Evolutionary conservation across 805 yeast genomes (phyloP).

Genomic region (Metahyphopichia silvanorum): DNA sequence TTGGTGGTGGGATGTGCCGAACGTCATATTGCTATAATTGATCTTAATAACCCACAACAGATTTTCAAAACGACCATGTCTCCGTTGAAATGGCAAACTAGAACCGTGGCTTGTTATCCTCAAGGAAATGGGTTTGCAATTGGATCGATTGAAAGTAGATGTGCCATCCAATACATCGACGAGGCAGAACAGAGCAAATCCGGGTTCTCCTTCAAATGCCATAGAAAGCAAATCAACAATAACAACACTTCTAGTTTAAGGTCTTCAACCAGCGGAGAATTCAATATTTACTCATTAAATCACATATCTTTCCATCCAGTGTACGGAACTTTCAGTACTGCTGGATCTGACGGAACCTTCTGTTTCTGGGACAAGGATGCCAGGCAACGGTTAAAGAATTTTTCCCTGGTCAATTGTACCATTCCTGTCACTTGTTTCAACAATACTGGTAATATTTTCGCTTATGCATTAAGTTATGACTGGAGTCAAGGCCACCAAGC

Average conservation of each 20-base stretch:
- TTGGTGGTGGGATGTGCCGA: slow-evolving; percentile 95
- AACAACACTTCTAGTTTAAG: slow-evolving; percentile 24
- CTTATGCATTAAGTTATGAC: slow-evolving; percentile 90
- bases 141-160: slow-evolving; percentile 93
- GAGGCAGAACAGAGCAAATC: slow-evolving; percentile 67
- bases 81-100: slow-evolving; percentile 87
- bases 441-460: slow-evolving; percentile 77
- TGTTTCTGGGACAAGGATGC: slow-evolving; percentile 96
- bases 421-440: slow-evolving; percentile 80
- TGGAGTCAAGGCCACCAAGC: slow-evolving; percentile 90
- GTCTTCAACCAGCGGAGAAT: slow-evolving; percentile 36
- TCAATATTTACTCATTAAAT: slow-evolving; percentile 74
- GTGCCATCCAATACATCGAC: slow-evolving; percentile 90
- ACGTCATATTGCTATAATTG: slow-evolving; percentile 71
- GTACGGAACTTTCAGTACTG: slow-evolving; percentile 88
- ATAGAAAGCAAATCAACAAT: slow-evolving; percentile 61
- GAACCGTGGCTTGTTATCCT: slow-evolving; percentile 80
- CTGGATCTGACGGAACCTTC: slow-evolving; percentile 92
- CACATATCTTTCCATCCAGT: slow-evolving; percentile 83
- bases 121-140: slow-evolving; percentile 90
- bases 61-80: slow-evolving; percentile 72
- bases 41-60: slow-evolving; percentile 77
- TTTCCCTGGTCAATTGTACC: slow-evolving; percentile 63
- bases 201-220: slow-evolving; percentile 94
- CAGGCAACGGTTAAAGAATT: slow-evolving; percentile 78